phyloP scores from a whole-genome alignment of 768 basidiomycete genomes.

The Xerocomus potaroensis region DNA sequence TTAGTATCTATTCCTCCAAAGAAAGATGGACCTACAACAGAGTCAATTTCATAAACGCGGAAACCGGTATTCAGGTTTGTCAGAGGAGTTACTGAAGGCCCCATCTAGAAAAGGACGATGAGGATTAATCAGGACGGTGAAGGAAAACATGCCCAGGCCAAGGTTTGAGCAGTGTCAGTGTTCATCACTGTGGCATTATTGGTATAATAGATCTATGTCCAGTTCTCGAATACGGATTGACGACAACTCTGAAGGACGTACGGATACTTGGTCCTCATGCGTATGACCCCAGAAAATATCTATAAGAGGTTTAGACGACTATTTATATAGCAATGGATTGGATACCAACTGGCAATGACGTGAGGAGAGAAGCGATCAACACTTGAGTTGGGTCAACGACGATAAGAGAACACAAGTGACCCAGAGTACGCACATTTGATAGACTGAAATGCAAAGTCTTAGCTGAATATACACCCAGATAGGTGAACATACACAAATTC shows the following conservation, averaged over 20 bases:
- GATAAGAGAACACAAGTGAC: neutral
- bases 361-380: conserved; percentile 78
- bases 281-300: conserved; percentile 79
- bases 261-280: conserved; percentile 69
- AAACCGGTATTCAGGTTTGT: conserved; percentile 76
- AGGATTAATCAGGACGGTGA: conserved; percentile 2
- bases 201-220: conserved; percentile 58
- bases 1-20: neutral
- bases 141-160: conserved; percentile 42
- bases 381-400: conserved; percentile 29
- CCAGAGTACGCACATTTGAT: conserved; percentile 39
- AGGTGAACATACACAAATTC: conserved; percentile 53
- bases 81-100: conserved; percentile 64
- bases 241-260: conserved; percentile 24
- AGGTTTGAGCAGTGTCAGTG: conserved; percentile 50
- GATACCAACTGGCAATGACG: conserved; percentile 64
- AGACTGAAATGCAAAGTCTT: conserved; percentile 29
- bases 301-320: conserved; percentile 22
- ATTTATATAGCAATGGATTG: neutral
- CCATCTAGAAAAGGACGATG: conserved; percentile 42
- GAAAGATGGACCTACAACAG: conserved; percentile 42
- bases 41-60: conserved; percentile 44
- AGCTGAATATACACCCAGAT: neutral
- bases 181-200: conserved; percentile 65
- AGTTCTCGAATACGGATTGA: neutral